Percentiles rank a stretch among this genome's conserved stretches.
Evolutionary conservation across 2,329 filamentous ascomycete genomes (phyloP).

Genomic region (Curvularia lunata): DNA sequence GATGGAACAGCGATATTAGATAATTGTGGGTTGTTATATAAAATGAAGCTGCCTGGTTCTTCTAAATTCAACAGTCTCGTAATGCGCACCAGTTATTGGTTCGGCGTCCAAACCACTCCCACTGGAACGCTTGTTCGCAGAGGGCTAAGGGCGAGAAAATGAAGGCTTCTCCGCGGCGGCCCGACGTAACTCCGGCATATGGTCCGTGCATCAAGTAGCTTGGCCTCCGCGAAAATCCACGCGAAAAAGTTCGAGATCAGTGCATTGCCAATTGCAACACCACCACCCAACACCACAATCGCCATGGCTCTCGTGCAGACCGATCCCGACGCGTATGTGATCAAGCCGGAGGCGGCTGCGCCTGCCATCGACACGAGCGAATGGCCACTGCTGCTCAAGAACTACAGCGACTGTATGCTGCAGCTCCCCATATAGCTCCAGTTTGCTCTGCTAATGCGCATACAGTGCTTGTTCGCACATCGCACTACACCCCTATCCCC

Average conservation of each 20-base stretch:
- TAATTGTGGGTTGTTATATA: neutral
- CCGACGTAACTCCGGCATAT: slow-evolving; percentile 11
- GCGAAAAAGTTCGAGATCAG: slow-evolving; percentile 37
- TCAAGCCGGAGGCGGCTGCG: slow-evolving; percentile 87
- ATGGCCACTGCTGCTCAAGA: slow-evolving; percentile 94
- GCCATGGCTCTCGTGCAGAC: slow-evolving; percentile 48
- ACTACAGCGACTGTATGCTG: slow-evolving; percentile 86
- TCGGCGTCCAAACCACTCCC: neutral
- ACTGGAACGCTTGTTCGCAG: neutral
- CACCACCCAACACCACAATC: slow-evolving; percentile 27
- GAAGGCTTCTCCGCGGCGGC: slow-evolving; percentile 5
- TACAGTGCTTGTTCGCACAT: slow-evolving; percentile 86
- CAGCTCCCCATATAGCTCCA: slow-evolving; percentile 41
- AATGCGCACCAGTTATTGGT: neutral
- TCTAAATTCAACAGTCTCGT: neutral
- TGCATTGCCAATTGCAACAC: slow-evolving; percentile 38
- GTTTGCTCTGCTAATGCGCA: slow-evolving; percentile 30
- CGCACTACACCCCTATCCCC: slow-evolving; percentile 96
- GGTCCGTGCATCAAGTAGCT: slow-evolving; percentile 16
- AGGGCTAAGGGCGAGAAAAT: neutral
- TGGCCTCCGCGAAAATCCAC: slow-evolving; percentile 22
- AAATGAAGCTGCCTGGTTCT: neutral
- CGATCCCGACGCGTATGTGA: slow-evolving; percentile 73
- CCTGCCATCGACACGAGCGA: slow-evolving; percentile 82
- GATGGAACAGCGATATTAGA: neutral